Conservation (phyloP, 805 yeast species). For the Zygotorulaspora florentina region DNA sequence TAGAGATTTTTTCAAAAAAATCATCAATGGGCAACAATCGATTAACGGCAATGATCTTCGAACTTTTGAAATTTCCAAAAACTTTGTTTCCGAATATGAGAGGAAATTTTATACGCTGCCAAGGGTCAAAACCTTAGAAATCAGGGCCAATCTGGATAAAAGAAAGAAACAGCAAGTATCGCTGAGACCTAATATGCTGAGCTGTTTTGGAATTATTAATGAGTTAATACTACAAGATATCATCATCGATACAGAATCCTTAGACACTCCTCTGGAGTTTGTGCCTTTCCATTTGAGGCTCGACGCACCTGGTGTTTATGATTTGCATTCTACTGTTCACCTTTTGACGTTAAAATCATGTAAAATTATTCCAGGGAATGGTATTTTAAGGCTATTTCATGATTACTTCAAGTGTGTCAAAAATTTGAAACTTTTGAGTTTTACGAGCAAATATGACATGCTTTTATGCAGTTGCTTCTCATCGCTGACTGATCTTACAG, state of each 20-base stretch:
- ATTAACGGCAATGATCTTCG: slow-evolving; percentile 31
- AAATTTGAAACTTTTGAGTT: slow-evolving; percentile 36
- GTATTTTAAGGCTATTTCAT: slow-evolving; percentile 34
- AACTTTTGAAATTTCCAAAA: slow-evolving; percentile 27
- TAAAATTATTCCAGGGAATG: slow-evolving; percentile 36
- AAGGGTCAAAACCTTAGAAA: slow-evolving; percentile 28
- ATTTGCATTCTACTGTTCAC: slow-evolving; percentile 37
- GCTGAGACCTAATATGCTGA: slow-evolving; percentile 41
- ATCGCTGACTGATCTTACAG: slow-evolving; percentile 36
- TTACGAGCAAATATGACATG: slow-evolving; percentile 44
- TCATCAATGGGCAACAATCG: slow-evolving; percentile 33
- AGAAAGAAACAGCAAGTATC: slow-evolving; percentile 17
- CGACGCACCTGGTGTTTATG: slow-evolving; percentile 21
- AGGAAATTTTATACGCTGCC: slow-evolving; percentile 27
- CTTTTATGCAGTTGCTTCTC: slow-evolving; percentile 47
- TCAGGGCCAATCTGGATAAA: slow-evolving; percentile 18
- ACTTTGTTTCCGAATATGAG: slow-evolving; percentile 29
- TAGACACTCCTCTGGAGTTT: slow-evolving; percentile 35
- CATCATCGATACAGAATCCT: slow-evolving; percentile 43
- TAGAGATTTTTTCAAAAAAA: slow-evolving; percentile 32
- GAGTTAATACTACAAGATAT: slow-evolving; percentile 44
- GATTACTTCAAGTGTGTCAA: slow-evolving; percentile 42
- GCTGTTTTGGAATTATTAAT: slow-evolving; percentile 44
- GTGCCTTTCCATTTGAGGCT: slow-evolving; percentile 28
- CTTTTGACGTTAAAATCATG: slow-evolving; percentile 34